Base-by-base conservation (phyloP, 331 rosid species). In the Saraca asoca region DNA sequence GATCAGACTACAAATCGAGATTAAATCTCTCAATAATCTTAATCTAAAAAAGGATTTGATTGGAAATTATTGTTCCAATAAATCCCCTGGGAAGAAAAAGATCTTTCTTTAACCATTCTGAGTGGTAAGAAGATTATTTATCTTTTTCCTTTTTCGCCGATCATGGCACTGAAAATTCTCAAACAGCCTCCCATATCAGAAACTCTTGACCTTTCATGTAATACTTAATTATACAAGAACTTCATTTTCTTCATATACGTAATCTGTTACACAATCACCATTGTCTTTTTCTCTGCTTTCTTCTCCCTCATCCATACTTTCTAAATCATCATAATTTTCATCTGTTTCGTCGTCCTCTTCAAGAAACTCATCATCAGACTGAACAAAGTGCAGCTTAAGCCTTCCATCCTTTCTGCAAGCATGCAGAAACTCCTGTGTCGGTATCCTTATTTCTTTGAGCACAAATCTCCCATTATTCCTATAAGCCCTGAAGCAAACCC, bases 351-450 rank as follows among this genome's bases (percentile, higher is more conserved):
- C 71, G 6, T 68, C 49, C 3, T 74, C 77, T 9, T 77, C 81
- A 0, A 37, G 17, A 46, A 44, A 38, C 11, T 76, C 81, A 0
- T 88, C 73, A 5, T 71, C 66, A 19, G 85, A 71, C 31, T 78
- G 83, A 79, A 88, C 76, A 67, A 88, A 83, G 54, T 85, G 82
- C 16, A 91, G 79, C 73, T 71, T 88, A 51, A 91, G 58, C 51
- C 96, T 88, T 11, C 97, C 97, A 20, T 89, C 85, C 77, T 91
- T 91, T 58, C 97, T 83, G 63, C 71, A 76, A 45, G 97, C 96
- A 74, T 78, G 97, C 19, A 91, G 51, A 38, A 91, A 75, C 71
- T 91, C 96, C 51, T 70, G 88, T 5, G 66, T 76, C 0, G 85
- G 96, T 50, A 71, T 56, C 78, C 85, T 83, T n/a, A 85, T 66